Conservation (phyloP, 352 stramenopile species). For the Lagenidium sp. region DNA sequence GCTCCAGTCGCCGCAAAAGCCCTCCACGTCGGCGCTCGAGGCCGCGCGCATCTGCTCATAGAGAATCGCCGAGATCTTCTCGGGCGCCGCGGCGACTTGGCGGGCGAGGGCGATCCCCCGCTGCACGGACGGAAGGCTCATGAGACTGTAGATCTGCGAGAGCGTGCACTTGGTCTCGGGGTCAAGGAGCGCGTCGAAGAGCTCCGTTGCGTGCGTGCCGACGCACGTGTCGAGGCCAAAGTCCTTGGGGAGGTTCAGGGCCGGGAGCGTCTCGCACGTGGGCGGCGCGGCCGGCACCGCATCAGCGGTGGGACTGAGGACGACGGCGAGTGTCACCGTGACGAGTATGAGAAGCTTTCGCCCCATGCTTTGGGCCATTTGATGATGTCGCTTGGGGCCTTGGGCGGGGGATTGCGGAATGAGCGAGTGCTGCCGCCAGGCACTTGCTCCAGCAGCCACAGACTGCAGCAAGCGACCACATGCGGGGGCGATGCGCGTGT, state of each 20-base stretch:
- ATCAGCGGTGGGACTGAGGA: too few species aligned
- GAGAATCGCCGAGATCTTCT: constrained; percentile 24
- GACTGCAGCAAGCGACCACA: too few species aligned
- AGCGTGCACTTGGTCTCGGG: constrained; percentile 27
- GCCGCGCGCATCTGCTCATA: constrained; percentile 38
- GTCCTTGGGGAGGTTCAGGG: constrained; percentile 22
- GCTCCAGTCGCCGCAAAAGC: constrained; percentile 33
- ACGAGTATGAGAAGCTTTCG: too few species aligned
- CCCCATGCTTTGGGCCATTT: too few species aligned
- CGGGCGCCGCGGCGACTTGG: constrained; percentile 21
- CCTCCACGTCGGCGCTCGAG: constrained; percentile 19
- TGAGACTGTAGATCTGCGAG: constrained; percentile 22
- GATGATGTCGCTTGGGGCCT: too few species aligned
- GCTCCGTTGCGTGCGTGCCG: constrained; percentile 29
- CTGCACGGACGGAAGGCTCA: constrained; percentile 19
- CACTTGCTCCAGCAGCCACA: too few species aligned
- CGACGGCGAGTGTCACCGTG: neutral
- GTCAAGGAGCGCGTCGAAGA: constrained; percentile 20
- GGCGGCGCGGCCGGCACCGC: too few species aligned
- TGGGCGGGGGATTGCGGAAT: too few species aligned
- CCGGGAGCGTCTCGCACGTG: constrained; percentile 17
- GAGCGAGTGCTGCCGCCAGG: too few species aligned
- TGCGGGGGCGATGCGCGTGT: too few species aligned
- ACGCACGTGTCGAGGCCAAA: constrained; percentile 41
- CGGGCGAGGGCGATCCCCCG: constrained; percentile 19